phyloP scores from a whole-genome alignment of 2,329 filamentous ascomycete species.

The Huntiella savannae region DNA sequence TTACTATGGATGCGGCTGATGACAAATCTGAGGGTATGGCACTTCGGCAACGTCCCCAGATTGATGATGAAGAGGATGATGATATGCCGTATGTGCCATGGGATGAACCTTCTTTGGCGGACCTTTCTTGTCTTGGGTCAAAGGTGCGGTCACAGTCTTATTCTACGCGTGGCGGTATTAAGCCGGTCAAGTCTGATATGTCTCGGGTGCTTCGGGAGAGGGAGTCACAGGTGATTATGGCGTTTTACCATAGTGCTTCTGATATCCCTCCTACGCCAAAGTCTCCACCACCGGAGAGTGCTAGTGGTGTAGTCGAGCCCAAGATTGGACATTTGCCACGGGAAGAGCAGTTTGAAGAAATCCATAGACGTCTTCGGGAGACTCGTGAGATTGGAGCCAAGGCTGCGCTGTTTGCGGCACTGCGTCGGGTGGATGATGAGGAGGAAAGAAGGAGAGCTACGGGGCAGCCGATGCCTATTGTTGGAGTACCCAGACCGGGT shows the following conservation, averaged over 20 bases:
- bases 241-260: conserved; percentile 32
- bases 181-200: conserved; percentile 33
- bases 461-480: background rate
- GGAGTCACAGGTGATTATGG: conserved; percentile 41
- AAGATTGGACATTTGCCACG: conserved; percentile 21
- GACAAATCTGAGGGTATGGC: conserved; percentile 56
- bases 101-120: conserved; percentile 26
- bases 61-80: conserved; percentile 40
- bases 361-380: conserved; percentile 31
- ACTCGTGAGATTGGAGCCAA: conserved; percentile 25
- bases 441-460: conserved; percentile 18
- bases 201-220: conserved; percentile 36
- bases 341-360: conserved; percentile 27
- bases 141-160: conserved; percentile 29
- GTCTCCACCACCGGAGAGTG: conserved; percentile 26
- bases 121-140: conserved; percentile 29
- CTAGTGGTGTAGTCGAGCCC: conserved; percentile 13
- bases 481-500: background rate
- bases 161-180: conserved; percentile 33
- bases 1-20: conserved; percentile 53
- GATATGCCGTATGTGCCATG: conserved; percentile 34
- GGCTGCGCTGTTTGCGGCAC: conserved; percentile 24
- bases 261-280: conserved; percentile 39
- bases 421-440: conserved; percentile 24
- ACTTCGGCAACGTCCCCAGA: conserved; percentile 34